phyloP scores from a whole-genome alignment of 352 stramenopile species.

The Globisporangium paddicum region DNA sequence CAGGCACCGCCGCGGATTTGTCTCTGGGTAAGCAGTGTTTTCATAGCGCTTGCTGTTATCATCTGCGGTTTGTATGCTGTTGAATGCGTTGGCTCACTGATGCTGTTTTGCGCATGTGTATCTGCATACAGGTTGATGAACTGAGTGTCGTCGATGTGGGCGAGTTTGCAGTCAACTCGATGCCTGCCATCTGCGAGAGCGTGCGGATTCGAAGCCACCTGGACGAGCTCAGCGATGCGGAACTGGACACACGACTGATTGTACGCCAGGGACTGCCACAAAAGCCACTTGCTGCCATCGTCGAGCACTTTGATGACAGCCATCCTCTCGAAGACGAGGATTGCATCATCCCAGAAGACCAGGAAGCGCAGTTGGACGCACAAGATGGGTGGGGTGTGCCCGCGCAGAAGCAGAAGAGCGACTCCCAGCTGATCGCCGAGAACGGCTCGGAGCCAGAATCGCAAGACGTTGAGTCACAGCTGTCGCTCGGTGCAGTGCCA shows the following conservation, averaged over 20 bases:
- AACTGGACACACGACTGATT: constrained; percentile 43
- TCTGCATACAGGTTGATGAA: constrained; percentile 22
- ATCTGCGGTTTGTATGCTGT: neutral
- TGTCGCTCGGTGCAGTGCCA: neutral
- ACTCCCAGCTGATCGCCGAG: constrained; percentile 71
- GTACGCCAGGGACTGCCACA: constrained; percentile 35
- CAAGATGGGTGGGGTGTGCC: constrained; percentile 47
- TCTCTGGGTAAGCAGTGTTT: constrained; percentile 20
- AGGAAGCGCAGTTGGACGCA: constrained; percentile 43
- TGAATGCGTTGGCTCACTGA: neutral
- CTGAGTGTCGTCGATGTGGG: constrained; percentile 48
- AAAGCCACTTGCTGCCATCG: neutral
- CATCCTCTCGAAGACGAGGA: constrained; percentile 53
- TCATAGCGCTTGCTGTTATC: neutral
- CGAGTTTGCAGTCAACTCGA: constrained; percentile 36
- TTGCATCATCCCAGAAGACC: constrained; percentile 53
- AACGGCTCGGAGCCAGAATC: constrained; percentile 40
- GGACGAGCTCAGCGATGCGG: constrained; percentile 10
- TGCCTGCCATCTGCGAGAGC: constrained; percentile 27
- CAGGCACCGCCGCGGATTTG: constrained; percentile 21
- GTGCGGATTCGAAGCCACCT: constrained; percentile 24
- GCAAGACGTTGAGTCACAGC: constrained; percentile 14
- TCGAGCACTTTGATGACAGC: constrained; percentile 29
- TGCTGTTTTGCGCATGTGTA: neutral
- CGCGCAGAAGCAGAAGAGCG: constrained; percentile 21